Evolutionary conservation across 495 filamentous ascomycete genomes (phyloP).

Genomic region (Articulospora tetracladia): DNA sequence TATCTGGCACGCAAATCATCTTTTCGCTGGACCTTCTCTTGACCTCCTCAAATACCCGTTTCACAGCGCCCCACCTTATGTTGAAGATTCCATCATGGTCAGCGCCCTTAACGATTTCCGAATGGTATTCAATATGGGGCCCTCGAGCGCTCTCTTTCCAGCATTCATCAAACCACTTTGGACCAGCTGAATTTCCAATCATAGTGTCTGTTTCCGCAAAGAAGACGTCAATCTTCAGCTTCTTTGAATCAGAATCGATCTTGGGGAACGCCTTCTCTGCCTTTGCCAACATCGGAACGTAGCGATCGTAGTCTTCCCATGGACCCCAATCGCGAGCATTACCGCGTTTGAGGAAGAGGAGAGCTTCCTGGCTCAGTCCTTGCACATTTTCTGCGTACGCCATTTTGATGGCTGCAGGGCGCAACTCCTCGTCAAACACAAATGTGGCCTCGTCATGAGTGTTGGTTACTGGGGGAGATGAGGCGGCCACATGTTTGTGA

Average conservation of each 20-base stretch:
- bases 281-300: neutral
- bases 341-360: neutral
- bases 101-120: neutral
- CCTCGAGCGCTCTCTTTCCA: neutral
- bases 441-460: neutral
- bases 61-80: neutral
- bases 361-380: constrained; percentile 1
- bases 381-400: constrained; percentile 1
- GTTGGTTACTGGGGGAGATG: neutral
- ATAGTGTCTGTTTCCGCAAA: neutral
- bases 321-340: neutral
- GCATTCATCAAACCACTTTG: constrained; percentile 2
- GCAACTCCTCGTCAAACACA: neutral
- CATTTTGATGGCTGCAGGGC: neutral
- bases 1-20: too few species aligned
- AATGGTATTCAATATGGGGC: neutral
- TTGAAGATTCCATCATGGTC: neutral
- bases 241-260: neutral
- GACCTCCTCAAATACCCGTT: neutral
- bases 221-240: neutral
- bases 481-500: neutral
- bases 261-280: neutral
- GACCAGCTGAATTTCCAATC: neutral
- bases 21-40: neutral
- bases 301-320: neutral